Percentiles rank a stretch among this genome's conserved stretches.
These are phyloP conservation scores for Albatrellus ellisii DNA, from an alignment of 768 basidiomycete species.

Conservation along the genomic window DNA sequence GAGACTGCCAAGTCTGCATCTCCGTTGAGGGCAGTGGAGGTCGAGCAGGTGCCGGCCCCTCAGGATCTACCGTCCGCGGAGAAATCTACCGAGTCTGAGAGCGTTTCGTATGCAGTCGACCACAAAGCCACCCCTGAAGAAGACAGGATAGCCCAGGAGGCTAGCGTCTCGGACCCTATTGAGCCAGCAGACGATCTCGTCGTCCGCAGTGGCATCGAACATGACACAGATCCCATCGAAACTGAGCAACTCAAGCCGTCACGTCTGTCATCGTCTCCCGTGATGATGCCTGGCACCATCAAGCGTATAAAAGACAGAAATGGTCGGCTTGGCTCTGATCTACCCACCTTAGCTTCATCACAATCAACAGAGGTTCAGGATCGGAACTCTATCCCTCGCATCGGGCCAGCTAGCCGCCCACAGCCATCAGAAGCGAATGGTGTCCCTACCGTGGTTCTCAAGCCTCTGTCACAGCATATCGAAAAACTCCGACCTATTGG, in stretches of 20 bases:
- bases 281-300: not conserved
- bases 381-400: not conserved
- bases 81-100: not conserved
- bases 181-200: not conserved
- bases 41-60: not conserved
- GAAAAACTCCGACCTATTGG: not conserved
- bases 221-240: slow-evolving; percentile 13
- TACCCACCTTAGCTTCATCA: not conserved
- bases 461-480: not conserved
- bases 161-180: slow-evolving; percentile 9
- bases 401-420: not conserved
- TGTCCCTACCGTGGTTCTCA: not conserved
- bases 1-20: not conserved
- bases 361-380: not conserved
- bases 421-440: not conserved
- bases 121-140: not conserved
- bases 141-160: not conserved
- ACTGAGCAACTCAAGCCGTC: not conserved
- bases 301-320: slow-evolving; percentile 1
- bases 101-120: not conserved
- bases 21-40: not conserved
- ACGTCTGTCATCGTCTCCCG: not conserved
- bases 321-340: not conserved
- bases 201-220: not conserved
- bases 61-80: not conserved